Base-by-base conservation (phyloP, 345 rosid species). In the Brassica cretica region DNA sequence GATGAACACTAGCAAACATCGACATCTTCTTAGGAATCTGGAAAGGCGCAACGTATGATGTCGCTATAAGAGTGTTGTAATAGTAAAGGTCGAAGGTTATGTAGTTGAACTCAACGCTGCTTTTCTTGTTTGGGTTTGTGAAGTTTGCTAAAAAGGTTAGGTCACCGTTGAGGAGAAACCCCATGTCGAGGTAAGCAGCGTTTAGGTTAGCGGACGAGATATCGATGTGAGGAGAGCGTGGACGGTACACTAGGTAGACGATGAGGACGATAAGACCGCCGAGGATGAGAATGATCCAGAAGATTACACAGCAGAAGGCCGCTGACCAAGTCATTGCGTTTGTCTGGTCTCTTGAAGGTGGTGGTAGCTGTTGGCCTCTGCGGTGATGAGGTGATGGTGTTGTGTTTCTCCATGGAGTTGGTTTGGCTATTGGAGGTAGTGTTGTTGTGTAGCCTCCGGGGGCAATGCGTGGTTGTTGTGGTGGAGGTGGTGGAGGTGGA, bases 151-250 rank as follows among this genome's bases (percentile, higher is more conserved):
- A 89, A 65, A 94, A 8, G 0, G 85, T 81, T 24, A 94, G 55
- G 80, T 91, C 98, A 0, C 94, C 93, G 49, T 92, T 93, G 0
- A 94, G 90, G 30, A 88, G 75, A 70, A 79, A 76, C 30, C 84
- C 97, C 82, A 89, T 82, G 83, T 94, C 98, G 18, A 93, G 83
- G 66, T 89, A 94, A 29, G 96, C 98, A 39, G 94, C 87, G 30
- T 94, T 92, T 64, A 92, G 75, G 81, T 87, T 88, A 69, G 86
- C 98, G n/a, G 84, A 77, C 2, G 92, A 68, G 75, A 91, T 81
- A n/a, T 92, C 87, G 12, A 92, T 80, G 70, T 76, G 72, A 0
- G 98, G 98, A 68, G 79, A 89, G 8, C 85, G 89, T 7, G 98
- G 98, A 24, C 96, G 93, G 79, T 87, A 94, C 8, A 94, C 74